Percentiles rank a stretch among this genome's conserved stretches.
phyloP scores from a whole-genome alignment of 805 yeast genomes.

The Grigorovia humatica region DNA sequence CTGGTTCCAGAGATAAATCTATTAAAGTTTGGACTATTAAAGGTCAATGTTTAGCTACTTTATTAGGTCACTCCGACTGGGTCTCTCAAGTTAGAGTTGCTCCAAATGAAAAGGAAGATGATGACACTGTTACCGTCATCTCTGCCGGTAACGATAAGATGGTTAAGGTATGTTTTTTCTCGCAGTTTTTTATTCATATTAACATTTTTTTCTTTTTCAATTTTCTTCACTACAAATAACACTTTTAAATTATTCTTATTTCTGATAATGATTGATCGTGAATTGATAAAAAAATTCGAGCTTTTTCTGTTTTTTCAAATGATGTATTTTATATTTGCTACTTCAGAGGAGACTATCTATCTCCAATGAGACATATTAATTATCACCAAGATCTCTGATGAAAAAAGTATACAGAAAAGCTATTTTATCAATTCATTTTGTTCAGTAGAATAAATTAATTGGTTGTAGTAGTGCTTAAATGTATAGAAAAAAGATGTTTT shows the following conservation, averaged over 20 bases:
- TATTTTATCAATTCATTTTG: background rate
- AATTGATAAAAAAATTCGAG: background rate
- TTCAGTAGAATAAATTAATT: background rate
- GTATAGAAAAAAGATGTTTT: background rate
- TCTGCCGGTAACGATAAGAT: conserved; percentile 99
- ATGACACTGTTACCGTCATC: conserved; percentile 61
- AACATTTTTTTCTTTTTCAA: background rate
- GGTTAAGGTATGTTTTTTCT: conserved; percentile 80
- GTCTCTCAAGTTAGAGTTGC: conserved; percentile 96
- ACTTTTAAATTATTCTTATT: background rate
- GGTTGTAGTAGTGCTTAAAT: too few relatives aligned
- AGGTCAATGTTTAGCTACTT: conserved; percentile 93
- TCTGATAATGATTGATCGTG: background rate
- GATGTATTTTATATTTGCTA: conserved; percentile 95
- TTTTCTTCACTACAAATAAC: conserved; percentile 5
- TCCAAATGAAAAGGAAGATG: conserved; percentile 44
- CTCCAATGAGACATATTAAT: conserved; percentile 87
- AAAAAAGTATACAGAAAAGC: background rate
- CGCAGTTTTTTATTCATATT: conserved; percentile 5
- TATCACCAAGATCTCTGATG: conserved; percentile 99
- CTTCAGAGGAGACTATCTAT: conserved; percentile 74
- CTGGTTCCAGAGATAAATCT: conserved; percentile 98
- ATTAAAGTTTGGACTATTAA: conserved; percentile 98
- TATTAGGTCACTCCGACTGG: conserved; percentile 98
- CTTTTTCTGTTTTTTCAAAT: conserved; percentile 29